Percentiles rank a stretch among this genome's conserved stretches.
phyloP scores from a whole-genome alignment of 1,284 basidiomycete genomes.

The Fistulina hepatica region DNA sequence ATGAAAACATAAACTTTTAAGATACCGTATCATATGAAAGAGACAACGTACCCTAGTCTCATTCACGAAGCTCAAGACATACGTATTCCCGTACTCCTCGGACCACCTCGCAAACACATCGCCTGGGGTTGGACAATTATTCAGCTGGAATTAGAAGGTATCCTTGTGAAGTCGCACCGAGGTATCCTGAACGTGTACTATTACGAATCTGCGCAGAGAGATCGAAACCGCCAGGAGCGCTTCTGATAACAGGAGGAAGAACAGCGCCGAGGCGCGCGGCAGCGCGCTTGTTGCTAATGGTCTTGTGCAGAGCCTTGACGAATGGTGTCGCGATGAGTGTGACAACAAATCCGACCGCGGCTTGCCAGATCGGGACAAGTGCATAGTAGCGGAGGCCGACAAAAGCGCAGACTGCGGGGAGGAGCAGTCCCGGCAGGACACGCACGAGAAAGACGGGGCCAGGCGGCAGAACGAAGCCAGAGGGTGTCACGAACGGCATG shows the following conservation, averaged over 20 bases:
- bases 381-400: background rate
- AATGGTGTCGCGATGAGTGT: background rate
- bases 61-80: background rate
- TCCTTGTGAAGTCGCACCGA: background rate
- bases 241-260: background rate
- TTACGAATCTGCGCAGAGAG: too few species aligned
- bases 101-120: background rate
- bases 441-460: constrained; percentile 10
- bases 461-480: too few species aligned
- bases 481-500: too few species aligned
- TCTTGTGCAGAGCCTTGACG: background rate
- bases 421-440: constrained; percentile 7
- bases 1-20: background rate
- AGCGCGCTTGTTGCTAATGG: background rate
- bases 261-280: background rate
- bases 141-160: background rate
- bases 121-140: background rate
- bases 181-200: too few species aligned
- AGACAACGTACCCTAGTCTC: background rate
- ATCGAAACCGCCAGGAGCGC: too few species aligned
- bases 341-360: background rate
- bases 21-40: background rate
- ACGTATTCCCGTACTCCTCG: background rate
- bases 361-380: background rate
- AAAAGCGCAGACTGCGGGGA: constrained; percentile 5